phyloP scores from a whole-genome alignment of 1,139 yeast genomes.

The Kurtzmaniella quercitrusa region DNA sequence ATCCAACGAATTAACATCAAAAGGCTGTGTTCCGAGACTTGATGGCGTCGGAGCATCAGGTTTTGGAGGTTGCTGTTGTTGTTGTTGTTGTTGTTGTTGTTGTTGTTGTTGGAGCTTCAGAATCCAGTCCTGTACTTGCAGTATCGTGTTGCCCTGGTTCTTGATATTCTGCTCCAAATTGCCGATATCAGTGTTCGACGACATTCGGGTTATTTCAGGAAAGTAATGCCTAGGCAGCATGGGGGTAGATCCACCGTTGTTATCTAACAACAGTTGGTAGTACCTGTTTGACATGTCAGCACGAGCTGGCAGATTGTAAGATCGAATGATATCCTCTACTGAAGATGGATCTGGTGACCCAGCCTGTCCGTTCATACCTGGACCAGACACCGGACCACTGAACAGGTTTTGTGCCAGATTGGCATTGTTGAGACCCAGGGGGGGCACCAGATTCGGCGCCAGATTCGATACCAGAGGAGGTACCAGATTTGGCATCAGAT shows the following conservation, averaged over 20 bases:
- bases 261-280: constrained; percentile 30
- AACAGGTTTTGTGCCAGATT: background rate
- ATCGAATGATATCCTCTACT: constrained; percentile 36
- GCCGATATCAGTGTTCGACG: constrained; percentile 20
- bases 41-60: background rate
- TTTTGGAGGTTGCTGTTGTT: constrained; percentile 8
- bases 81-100: constrained; percentile 20
- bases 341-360: constrained; percentile 17
- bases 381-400: background rate
- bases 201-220: constrained; percentile 4
- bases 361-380: background rate
- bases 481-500: no score
- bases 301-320: constrained; percentile 23
- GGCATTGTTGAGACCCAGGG: background rate
- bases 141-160: constrained; percentile 52
- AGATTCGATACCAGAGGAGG: background rate
- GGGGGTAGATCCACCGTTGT: constrained; percentile 14
- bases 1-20: constrained; percentile 18
- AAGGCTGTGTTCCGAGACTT: constrained; percentile 10
- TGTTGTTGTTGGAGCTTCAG: constrained; percentile 39
- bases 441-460: background rate
- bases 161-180: constrained; percentile 43
- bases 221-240: constrained; percentile 2
- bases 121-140: constrained; percentile 59
- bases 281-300: constrained; percentile 18